A percentile compares a stretch with the other conserved stretches of the same genome.
Evolutionary conservation across 2,329 filamentous ascomycete species (phyloP).

Genomic region (Chaetomiaceae sp.): DNA sequence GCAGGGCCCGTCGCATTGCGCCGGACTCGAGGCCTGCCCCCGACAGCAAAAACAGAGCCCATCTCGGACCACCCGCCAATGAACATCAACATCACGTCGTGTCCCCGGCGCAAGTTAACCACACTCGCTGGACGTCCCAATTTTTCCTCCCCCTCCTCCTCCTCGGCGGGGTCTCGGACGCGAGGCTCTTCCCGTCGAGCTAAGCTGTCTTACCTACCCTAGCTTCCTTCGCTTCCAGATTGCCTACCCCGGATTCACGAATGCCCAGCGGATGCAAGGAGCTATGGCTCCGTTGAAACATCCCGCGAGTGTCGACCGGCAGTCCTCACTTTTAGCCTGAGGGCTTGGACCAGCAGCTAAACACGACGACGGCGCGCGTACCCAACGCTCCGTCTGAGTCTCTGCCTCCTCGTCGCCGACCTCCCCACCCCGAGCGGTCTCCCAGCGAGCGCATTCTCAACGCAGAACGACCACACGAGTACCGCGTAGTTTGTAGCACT

Average conservation of each 20-base stretch:
- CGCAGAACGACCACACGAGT: too few relatives aligned
- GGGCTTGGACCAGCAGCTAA: too few relatives aligned
- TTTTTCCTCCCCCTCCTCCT: background rate
- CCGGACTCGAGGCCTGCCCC: background rate
- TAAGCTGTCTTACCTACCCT: background rate
- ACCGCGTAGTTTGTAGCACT: too few relatives aligned
- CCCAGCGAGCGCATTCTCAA: too few relatives aligned
- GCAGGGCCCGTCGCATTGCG: constrained; percentile 12
- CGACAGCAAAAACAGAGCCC: background rate
- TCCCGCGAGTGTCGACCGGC: background rate
- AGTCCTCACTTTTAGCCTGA: too few relatives aligned
- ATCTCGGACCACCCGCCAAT: constrained; percentile 9
- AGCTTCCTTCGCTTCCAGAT: background rate
- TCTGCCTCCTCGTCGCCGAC: too few relatives aligned
- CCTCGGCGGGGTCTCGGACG: constrained; percentile 1
- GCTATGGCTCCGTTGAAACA: constrained; percentile 3
- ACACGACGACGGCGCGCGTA: too few relatives aligned
- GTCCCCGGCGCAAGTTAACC: too few relatives aligned
- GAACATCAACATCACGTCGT: constrained; percentile 13
- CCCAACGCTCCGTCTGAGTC: too few relatives aligned
- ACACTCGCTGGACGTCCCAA: too few relatives aligned
- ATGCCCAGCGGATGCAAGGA: constrained; percentile 6
- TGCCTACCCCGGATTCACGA: constrained; percentile 14
- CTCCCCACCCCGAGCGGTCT: too few relatives aligned
- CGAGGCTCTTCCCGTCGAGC: constrained; percentile 16